phyloP scores from a whole-genome alignment of 305 asterid genomes.

The Fraxinus velutina region DNA sequence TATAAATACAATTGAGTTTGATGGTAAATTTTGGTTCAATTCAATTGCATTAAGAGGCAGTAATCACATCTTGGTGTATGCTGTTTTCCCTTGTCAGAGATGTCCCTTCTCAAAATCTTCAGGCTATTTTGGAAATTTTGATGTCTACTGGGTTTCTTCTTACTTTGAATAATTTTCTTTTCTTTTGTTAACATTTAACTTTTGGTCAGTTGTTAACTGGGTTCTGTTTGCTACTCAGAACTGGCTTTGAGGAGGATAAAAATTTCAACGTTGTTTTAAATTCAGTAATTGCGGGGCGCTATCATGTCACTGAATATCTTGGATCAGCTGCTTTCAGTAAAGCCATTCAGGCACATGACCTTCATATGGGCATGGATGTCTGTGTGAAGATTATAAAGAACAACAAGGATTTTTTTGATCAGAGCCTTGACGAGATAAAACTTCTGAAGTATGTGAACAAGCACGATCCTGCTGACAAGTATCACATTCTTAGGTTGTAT shows the following conservation, averaged over 20 bases:
- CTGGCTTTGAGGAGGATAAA: constrained; percentile 99
- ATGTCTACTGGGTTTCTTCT: background rate
- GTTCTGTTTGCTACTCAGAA: constrained; percentile 51
- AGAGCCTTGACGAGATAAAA: constrained; percentile 98
- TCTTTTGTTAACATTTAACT: background rate
- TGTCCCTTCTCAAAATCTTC: background rate
- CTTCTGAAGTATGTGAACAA: constrained; percentile 95
- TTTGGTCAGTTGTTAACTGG: constrained; percentile 15
- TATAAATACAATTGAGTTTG: background rate
- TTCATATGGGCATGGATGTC: constrained; percentile 97
- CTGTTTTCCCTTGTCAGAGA: background rate
- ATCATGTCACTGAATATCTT: constrained; percentile 98
- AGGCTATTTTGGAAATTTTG: background rate
- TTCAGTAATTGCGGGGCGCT: constrained; percentile 96
- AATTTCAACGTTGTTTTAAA: constrained; percentile 84
- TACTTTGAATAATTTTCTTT: background rate
- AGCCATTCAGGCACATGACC: constrained; percentile 99
- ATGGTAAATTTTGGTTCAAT: background rate
- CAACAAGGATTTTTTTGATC: constrained; percentile 95
- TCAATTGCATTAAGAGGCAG: background rate
- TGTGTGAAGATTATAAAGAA: constrained; percentile 92
- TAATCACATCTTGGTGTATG: background rate
- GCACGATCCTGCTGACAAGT: constrained; percentile 96
- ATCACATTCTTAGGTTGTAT: constrained; percentile 86
- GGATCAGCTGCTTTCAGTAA: constrained; percentile 99